phyloP scores from a whole-genome alignment of 108 stramenopile genomes.

The Halocafeteria seosinensis region DNA sequence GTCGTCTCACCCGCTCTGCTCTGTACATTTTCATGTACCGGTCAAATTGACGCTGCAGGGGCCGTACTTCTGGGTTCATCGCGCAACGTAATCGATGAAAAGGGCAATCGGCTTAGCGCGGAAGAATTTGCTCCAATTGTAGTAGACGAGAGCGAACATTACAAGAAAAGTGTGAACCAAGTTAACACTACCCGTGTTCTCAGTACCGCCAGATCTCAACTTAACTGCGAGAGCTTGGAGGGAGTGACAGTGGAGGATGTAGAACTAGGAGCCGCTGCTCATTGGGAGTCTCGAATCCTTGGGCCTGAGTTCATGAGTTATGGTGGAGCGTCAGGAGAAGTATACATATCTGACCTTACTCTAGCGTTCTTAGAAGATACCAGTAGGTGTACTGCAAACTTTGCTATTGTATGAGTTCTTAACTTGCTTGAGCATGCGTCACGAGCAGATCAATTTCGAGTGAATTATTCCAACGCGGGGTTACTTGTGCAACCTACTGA shows the following conservation, averaged over 20 bases:
- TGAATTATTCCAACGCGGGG: background rate
- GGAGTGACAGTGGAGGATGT: background rate
- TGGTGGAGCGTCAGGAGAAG: background rate
- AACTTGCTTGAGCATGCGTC: too few relatives aligned
- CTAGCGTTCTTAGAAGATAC: background rate
- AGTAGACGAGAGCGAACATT: background rate
- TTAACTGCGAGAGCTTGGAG: background rate
- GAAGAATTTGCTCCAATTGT: background rate
- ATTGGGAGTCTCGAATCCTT: background rate
- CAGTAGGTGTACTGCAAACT: too few relatives aligned
- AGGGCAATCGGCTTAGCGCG: too few relatives aligned
- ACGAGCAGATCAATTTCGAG: background rate
- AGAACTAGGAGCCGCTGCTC: background rate
- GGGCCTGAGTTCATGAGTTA: conserved; percentile 4
- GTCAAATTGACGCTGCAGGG: too few relatives aligned
- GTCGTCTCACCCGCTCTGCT: too few relatives aligned
- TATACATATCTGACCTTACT: background rate
- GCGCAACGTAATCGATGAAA: too few relatives aligned
- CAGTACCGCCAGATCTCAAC: background rate
- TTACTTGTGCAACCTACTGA: background rate
- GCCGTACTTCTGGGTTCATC: too few relatives aligned
- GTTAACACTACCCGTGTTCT: background rate
- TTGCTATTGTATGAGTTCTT: too few relatives aligned
- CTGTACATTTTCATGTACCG: too few relatives aligned
- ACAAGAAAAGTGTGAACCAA: background rate